Conservation (phyloP, 768 basidiomycete species). For the Lactarius sanguifluus region DNA sequence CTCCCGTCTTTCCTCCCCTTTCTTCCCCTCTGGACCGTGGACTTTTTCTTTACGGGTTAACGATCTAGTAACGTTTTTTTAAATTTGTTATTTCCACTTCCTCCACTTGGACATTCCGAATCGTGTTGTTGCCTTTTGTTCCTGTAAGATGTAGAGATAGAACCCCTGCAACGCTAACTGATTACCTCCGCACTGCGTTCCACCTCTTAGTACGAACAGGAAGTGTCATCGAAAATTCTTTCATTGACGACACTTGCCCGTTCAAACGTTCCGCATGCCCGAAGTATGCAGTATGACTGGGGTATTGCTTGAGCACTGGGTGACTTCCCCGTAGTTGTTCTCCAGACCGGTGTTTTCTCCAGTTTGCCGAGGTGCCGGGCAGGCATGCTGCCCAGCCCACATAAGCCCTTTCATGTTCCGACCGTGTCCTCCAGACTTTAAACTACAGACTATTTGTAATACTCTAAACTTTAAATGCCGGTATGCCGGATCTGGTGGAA, state of each 20-base stretch:
- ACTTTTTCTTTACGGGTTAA: conserved; percentile 10
- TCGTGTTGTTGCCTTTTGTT: not conserved
- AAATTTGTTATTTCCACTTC: not conserved
- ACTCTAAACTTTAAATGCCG: too few relatives aligned
- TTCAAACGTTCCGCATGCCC: not conserved
- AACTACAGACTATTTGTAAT: too few relatives aligned
- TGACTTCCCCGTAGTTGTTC: too few relatives aligned
- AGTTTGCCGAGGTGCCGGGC: too few relatives aligned
- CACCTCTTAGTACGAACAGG: not conserved
- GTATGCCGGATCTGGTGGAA: too few relatives aligned
- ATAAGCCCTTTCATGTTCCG: too few relatives aligned
- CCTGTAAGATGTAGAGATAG: conserved; percentile 26
- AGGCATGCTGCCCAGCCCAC: too few relatives aligned
- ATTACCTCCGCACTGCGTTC: conserved; percentile 8
- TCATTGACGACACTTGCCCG: not conserved
- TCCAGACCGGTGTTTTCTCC: too few relatives aligned
- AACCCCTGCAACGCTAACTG: conserved; percentile 14
- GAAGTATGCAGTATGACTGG: not conserved
- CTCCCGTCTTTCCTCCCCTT: not conserved
- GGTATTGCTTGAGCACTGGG: not conserved
- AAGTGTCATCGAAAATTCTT: not conserved
- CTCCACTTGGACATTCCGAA: conserved; percentile 12
- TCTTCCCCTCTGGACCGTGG: not conserved
- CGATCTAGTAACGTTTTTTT: conserved; percentile 19
- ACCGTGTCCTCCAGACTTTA: too few relatives aligned